Evolutionary conservation across 129 eudicot genomes (phyloP), one percentile per base, ranked within the genome.

Genomic region (Flaveria sonorensis): DNA sequence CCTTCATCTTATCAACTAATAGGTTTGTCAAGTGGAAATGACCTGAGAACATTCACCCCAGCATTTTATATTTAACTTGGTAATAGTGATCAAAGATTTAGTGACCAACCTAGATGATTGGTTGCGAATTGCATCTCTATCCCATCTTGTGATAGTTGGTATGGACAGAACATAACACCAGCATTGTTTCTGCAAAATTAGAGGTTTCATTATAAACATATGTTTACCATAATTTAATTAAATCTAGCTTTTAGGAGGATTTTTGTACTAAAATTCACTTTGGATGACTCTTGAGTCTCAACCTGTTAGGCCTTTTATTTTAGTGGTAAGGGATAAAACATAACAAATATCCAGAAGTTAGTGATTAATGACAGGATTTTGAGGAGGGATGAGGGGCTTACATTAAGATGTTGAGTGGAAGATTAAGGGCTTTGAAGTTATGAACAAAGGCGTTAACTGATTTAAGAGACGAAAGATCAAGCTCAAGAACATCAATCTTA

Each of bases 361-460:
- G 36, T 1, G 7, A 4, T 19, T 19, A 55, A 0, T 55, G 62
- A 11, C 28, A 55, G 8, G 62, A 19, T 59, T 23, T 48, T 48
- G 66, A 45, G 40, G 13, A 36, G 50, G 50, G 50, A 45, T 1
- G 2, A 2, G 10, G 12, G 50, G 50, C 50, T 79, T 81, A 90
- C 98, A 93, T 93, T 26, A 93, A 85, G 81, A 93, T 82, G 90
- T 93, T 93, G 68, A 93, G 96, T 5, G 96, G 98, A 66, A 90
- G 93, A 68, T 89, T 75, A 32, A 90, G 96, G n/a, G 91, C 79
- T 63, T 77, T 77, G 77, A 90, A 93, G 62, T 40, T 72, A 72
- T 84, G 78, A 32, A 88, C 91, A 65, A 93, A 93, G 39, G 74
- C 87, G n/a, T 71, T 87, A 64, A 93, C 73, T 7, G 97, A 90